Conservation (phyloP, 2,329 filamentous ascomycete species). For the Clathrospora elynae region DNA sequence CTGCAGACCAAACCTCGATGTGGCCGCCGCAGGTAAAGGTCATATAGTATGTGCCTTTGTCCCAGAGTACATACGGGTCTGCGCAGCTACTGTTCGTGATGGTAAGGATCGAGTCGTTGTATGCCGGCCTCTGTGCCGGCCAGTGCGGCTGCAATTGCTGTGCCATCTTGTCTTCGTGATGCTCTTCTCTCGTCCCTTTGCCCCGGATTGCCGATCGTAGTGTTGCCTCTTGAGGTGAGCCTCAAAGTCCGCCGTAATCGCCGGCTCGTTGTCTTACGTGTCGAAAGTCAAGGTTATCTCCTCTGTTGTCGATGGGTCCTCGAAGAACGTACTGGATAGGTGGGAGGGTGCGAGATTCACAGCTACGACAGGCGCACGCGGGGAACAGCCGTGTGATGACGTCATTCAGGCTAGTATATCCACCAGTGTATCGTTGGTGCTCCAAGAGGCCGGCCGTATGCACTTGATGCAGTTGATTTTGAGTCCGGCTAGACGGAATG, state of each 20-base stretch:
- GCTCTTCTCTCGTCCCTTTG: neutral
- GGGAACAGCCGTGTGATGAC: conserved; percentile 16
- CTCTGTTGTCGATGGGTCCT: neutral
- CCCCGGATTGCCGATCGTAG: neutral
- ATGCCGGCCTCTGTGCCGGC: conserved; percentile 25
- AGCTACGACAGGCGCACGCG: conserved; percentile 13
- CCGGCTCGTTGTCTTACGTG: neutral
- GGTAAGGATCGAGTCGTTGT: conserved; percentile 50
- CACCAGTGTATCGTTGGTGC: too few relatives aligned
- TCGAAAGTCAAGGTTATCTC: neutral
- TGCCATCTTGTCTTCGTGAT: conserved; percentile 1
- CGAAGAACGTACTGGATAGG: conserved; percentile 1
- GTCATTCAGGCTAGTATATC: too few relatives aligned
- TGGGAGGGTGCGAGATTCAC: too few relatives aligned
- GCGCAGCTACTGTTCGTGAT: conserved; percentile 50
- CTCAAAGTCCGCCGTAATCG: too few relatives aligned
- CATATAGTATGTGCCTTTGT: conserved; percentile 53
- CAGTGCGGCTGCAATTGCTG: conserved; percentile 12
- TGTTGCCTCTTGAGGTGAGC: neutral
- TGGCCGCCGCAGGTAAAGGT: conserved; percentile 54
- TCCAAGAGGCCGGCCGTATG: conserved; percentile 1
- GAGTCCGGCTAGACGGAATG: conserved; percentile 8
- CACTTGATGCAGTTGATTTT: conserved; percentile 13
- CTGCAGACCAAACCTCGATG: conserved; percentile 53
- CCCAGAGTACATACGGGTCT: conserved; percentile 53